Conservation (phyloP, 495 filamentous ascomycete genomes). For the Talaromyces proteolyticus region DNA sequence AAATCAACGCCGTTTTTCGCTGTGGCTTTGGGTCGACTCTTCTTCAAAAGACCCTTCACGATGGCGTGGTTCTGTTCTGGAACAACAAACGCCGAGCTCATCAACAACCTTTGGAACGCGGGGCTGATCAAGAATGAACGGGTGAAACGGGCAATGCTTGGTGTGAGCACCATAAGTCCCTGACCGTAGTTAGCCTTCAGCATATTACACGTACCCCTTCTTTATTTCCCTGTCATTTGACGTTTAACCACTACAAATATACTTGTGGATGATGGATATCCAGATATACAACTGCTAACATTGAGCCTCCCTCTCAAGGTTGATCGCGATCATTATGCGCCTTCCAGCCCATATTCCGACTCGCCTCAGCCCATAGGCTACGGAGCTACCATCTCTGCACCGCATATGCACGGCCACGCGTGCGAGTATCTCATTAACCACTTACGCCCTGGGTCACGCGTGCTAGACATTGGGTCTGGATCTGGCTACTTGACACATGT, state of each 20-base stretch:
- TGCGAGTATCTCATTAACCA: conserved; percentile 61
- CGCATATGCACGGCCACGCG: conserved; percentile 92
- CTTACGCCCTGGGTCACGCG: conserved; percentile 45
- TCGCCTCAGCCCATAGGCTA: conserved; percentile 86
- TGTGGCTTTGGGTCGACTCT: conserved; percentile 7
- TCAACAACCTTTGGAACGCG: conserved; percentile 71
- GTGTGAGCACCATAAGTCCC: conserved; percentile 41
- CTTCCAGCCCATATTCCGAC: conserved; percentile 76
- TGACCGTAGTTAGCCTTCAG: too few relatives aligned
- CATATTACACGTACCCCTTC: background rate
- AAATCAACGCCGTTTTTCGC: background rate
- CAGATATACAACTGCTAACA: too few relatives aligned
- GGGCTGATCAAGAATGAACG: conserved; percentile 62
- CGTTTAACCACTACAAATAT: too few relatives aligned
- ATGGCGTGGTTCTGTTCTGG: conserved; percentile 96
- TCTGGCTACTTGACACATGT: conserved; percentile 91
- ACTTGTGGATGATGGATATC: too few relatives aligned
- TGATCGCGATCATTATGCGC: conserved; percentile 79
- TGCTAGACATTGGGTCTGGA: conserved; percentile 87
- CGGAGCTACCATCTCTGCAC: conserved; percentile 85
- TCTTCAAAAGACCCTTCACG: conserved; percentile 11
- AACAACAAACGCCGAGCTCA: conserved; percentile 65
- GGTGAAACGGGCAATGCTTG: conserved; percentile 75
- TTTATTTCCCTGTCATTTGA: too few relatives aligned
- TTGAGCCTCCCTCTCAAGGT: conserved; percentile 55